A percentile compares a stretch with the other conserved stretches of the same genome.
Conservation (phyloP, 148 eudicot genomes). For the Beta vulgaris region DNA sequence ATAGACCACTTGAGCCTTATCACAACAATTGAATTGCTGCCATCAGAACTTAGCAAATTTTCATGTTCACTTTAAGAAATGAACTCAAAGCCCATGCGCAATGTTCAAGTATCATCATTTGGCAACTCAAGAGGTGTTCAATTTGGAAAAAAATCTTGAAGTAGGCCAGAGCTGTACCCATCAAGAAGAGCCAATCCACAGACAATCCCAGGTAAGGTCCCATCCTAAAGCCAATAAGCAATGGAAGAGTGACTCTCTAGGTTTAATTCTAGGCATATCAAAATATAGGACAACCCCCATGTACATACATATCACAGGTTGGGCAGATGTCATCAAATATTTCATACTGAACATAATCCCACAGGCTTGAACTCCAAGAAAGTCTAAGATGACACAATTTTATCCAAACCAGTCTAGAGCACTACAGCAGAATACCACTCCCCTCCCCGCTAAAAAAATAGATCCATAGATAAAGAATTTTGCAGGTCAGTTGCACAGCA, state of each 20-base stretch:
- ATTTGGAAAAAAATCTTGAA: not conserved
- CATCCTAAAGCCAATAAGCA: not conserved
- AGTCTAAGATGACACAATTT: too few species aligned
- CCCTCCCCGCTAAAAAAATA: too few species aligned
- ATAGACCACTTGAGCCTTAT: not conserved
- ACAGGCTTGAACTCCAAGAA: too few species aligned
- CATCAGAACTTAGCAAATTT: constrained; percentile 17
- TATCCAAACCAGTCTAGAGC: too few species aligned
- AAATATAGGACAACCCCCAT: not conserved
- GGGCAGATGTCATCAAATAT: not conserved
- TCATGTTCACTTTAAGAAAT: constrained; percentile 1
- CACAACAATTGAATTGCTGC: not conserved
- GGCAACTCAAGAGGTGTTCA: not conserved
- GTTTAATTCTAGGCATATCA: too few species aligned
- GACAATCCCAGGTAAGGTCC: not conserved
- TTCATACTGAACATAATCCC: too few species aligned
- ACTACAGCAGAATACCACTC: too few species aligned
- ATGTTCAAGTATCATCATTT: constrained; percentile 18
- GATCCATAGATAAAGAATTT: too few species aligned
- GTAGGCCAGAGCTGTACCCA: not conserved
- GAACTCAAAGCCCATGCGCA: constrained; percentile 32
- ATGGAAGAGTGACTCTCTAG: not conserved
- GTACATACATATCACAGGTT: too few species aligned
- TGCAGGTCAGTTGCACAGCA: too few species aligned
- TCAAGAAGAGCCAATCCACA: not conserved